Conservation (phyloP, 164 flowering plant species). For the Vitis rotundifolia region DNA sequence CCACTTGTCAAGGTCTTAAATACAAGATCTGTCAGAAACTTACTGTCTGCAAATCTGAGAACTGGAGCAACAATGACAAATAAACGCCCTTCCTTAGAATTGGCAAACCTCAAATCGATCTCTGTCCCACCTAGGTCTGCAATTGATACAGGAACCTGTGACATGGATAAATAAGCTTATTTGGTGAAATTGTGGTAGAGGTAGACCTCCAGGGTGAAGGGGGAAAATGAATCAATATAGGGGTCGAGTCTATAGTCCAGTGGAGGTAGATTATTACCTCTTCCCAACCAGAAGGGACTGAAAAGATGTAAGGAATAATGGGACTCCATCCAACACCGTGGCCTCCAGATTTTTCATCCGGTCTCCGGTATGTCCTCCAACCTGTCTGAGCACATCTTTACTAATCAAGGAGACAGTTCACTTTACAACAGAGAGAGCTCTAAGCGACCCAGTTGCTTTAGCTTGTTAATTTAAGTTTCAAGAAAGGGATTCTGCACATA, state of each 20-base stretch:
- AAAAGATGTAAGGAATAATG: constrained; percentile 77
- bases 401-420: constrained; percentile 13
- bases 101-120: constrained; percentile 90
- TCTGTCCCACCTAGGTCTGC: constrained; percentile 98
- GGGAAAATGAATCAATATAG: not conserved
- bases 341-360: constrained; percentile 97
- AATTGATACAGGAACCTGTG: constrained; percentile 92
- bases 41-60: constrained; percentile 81
- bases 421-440: not conserved
- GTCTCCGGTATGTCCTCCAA: constrained; percentile 96
- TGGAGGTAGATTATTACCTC: constrained; percentile 49
- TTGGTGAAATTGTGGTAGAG: not conserved
- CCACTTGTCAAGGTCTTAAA: not conserved
- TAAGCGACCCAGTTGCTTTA: not conserved
- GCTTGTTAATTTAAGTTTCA: not conserved
- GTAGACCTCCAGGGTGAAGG: not conserved
- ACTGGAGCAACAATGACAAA: constrained; percentile 94
- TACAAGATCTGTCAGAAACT: constrained; percentile 12
- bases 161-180: not conserved
- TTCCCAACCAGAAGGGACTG: constrained; percentile 83
- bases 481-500: not conserved
- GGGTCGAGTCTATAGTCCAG: not conserved
- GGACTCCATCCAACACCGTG: constrained; percentile 99
- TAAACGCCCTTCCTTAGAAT: constrained; percentile 71
- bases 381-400: constrained; percentile 82